Base-by-base conservation (phyloP, 1,139 yeast genomes). In the Tardiomyces depauwii region DNA sequence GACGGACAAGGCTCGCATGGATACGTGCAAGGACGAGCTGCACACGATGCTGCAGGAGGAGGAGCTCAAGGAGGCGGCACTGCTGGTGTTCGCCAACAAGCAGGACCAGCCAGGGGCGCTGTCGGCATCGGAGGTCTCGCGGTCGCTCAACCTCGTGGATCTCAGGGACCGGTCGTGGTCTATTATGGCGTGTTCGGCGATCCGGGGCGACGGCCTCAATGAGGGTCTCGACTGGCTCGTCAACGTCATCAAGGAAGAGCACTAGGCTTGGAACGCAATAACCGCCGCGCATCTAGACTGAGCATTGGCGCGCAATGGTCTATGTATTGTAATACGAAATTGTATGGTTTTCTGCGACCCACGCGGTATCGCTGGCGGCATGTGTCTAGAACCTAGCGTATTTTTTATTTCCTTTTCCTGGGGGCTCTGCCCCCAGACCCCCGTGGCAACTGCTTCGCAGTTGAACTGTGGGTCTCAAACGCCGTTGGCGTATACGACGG, bases 201-300 rank as follows among this genome's bases (percentile, higher is more conserved):
- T 89, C 50, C 83, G 87, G 54, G 98, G 98, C 42, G 96, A 91
- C 62, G 98, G 97, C 39, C 76, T 91, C 58, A 82, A 87, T 18
- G 97, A 91, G 65, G 98, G 98, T 45, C 74, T 91, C 60, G 97
- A 91, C 65, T 91, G 98, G 98, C 68, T 91, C 59, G 93, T 88
- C 66, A 96, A 91, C 60, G 96, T 88, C 42, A 88, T 91, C 54
- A 85, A 86, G 64, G 98, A 91, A 59, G 96, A 64, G 56, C 39
- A 36, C 39, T 14, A 14, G 21, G 5, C 36, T 21, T n/a, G n/a
- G n/a, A n/a, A n/a, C n/a, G n/a, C n/a, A n/a, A n/a, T n/a, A n/a
- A n/a, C n/a, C n/a, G n/a, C n/a, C n/a, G n/a, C n/a, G 25, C 25
- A 7, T 21, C 25, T 21, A 21, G 25, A 21, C 25, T 21, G 25